Evolutionary conservation across 2,329 filamentous ascomycete genomes (phyloP).

Genomic region (Apiospora marii): DNA sequence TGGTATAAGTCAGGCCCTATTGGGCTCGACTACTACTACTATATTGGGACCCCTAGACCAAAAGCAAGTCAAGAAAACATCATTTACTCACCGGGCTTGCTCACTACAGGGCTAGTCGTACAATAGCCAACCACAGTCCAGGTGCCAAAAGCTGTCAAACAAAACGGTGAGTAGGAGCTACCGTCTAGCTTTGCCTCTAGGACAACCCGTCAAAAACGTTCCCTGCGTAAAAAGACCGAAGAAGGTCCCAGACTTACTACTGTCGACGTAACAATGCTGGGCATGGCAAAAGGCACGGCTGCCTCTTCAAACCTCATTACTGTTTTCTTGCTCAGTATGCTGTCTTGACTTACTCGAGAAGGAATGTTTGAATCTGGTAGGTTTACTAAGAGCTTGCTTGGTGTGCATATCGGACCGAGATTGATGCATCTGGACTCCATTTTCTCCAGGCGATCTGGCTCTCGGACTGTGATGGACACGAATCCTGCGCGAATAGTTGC

Average conservation of each 20-base stretch:
- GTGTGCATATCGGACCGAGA: background rate
- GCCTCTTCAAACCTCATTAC: background rate
- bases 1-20: background rate
- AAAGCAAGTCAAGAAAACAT: background rate
- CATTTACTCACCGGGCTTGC: background rate
- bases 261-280: background rate
- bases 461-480: background rate
- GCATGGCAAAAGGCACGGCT: background rate
- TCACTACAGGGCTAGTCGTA: background rate
- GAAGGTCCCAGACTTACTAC: background rate
- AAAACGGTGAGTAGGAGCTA: background rate
- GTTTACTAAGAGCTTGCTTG: background rate
- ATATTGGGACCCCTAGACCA: background rate
- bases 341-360: background rate
- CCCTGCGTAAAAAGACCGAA: background rate
- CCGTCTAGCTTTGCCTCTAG: background rate
- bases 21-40: no score
- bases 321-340: no score
- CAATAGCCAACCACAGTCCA: background rate
- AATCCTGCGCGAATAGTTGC: background rate
- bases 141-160: background rate
- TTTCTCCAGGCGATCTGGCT: background rate
- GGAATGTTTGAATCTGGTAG: background rate
- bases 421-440: background rate
- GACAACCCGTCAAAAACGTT: background rate